Percentiles rank a stretch among this genome's conserved stretches.
phyloP scores from a whole-genome alignment of 345 rosid genomes.

The Salix purpurea region DNA sequence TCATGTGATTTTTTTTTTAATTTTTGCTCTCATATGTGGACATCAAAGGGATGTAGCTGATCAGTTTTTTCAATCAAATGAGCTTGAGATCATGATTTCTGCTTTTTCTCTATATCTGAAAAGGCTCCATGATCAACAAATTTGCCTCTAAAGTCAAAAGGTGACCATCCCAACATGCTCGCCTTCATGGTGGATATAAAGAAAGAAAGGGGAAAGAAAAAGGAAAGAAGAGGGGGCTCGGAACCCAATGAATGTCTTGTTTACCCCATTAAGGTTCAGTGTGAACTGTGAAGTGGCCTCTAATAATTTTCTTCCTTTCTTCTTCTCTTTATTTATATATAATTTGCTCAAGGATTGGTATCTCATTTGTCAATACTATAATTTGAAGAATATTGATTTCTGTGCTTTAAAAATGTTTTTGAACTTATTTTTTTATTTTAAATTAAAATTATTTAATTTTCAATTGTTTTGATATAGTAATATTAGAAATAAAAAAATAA shows the following conservation, averaged over 20 bases:
- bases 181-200: slow-evolving; percentile 22
- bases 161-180: slow-evolving; percentile 30
- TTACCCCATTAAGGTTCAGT: not conserved
- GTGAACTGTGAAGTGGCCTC: not conserved
- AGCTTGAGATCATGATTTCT: slow-evolving; percentile 24
- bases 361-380: too few relatives aligned
- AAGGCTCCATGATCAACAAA: slow-evolving; percentile 39
- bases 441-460: too few relatives aligned
- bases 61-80: slow-evolving; percentile 18
- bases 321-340: not conserved
- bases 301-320: not conserved
- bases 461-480: too few relatives aligned
- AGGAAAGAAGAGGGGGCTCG: slow-evolving; percentile 25
- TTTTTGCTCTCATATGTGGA: not conserved
- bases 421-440: too few relatives aligned
- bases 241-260: slow-evolving; percentile 24
- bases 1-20: slow-evolving; percentile 9
- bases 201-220: slow-evolving; percentile 9
- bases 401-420: too few relatives aligned
- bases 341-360: too few relatives aligned
- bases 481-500: too few relatives aligned
- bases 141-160: slow-evolving; percentile 49
- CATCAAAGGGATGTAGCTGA: slow-evolving; percentile 14
- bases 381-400: too few relatives aligned
- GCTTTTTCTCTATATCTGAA: slow-evolving; percentile 20